These are phyloP conservation scores for Sarocladium kiliense DNA, from an alignment of 2,329 filamentous ascomycete genomes.

Conservation along the genomic window DNA sequence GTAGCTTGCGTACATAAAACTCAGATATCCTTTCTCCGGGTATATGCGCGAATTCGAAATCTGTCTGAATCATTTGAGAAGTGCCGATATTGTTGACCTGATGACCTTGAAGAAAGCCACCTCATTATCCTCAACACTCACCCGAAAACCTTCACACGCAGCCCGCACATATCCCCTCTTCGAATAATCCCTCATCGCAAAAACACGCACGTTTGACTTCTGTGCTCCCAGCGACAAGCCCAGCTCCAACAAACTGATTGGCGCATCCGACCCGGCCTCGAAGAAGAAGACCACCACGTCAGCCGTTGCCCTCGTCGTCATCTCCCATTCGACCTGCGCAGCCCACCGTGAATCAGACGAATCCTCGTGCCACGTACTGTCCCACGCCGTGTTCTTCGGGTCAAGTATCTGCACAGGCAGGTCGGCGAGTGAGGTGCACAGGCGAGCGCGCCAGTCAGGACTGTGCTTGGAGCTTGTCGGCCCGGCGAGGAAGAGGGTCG, in stretches of 20 bases:
- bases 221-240: neutral
- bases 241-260: conserved; percentile 2
- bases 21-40: too few species aligned
- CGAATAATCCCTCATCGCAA: neutral
- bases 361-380: neutral
- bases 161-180: neutral
- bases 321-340: neutral
- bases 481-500: neutral
- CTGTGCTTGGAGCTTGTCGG: neutral
- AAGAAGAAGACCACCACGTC: conserved; percentile 1
- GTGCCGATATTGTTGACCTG: neutral
- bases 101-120: neutral
- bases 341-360: neutral
- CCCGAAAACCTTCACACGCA: neutral
- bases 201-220: neutral
- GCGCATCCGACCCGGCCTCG: conserved; percentile 2
- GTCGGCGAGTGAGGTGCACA: neutral
- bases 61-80: too few species aligned
- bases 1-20: neutral
- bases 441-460: conserved; percentile 4
- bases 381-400: conserved; percentile 1
- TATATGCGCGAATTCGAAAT: too few species aligned
- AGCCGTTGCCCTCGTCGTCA: neutral
- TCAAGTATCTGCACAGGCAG: neutral
- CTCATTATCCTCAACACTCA: neutral